phyloP scores from a whole-genome alignment of 306 rosid genomes.

The Vachellia collinsii region DNA sequence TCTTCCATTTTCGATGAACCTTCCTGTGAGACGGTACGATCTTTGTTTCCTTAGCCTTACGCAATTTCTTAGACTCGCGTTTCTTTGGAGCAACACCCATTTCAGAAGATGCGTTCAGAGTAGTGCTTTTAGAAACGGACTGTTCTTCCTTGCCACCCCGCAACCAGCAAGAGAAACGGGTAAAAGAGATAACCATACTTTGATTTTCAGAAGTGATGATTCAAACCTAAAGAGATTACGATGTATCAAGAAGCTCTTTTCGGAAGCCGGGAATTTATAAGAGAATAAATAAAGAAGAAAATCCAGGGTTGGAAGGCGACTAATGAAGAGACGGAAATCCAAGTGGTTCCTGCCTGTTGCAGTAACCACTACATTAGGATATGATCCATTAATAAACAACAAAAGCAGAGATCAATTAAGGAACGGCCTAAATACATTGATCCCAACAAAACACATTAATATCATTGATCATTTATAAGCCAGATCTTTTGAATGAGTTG shows the following conservation, averaged over 20 bases:
- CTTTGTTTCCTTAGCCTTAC: slow-evolving; percentile 60
- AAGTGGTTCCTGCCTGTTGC: slow-evolving; percentile 76
- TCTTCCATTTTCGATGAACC: slow-evolving; percentile 68
- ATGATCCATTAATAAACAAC: slow-evolving; percentile 43
- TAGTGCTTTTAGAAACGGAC: slow-evolving; percentile 51
- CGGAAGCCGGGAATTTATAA: slow-evolving; percentile 33
- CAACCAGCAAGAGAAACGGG: slow-evolving; percentile 73
- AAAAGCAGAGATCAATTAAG: slow-evolving; percentile 32
- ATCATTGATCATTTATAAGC: slow-evolving; percentile 28
- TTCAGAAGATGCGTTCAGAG: slow-evolving; percentile 62
- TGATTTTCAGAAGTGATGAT: slow-evolving; percentile 21
- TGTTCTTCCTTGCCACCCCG: slow-evolving; percentile 82
- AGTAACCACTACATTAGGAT: slow-evolving; percentile 67
- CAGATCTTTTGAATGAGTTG: neutral
- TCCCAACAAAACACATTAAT: slow-evolving; percentile 37
- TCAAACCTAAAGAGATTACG: slow-evolving; percentile 22
- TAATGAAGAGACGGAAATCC: slow-evolving; percentile 39
- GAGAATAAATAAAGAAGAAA: slow-evolving; percentile 34
- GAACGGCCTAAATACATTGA: slow-evolving; percentile 39
- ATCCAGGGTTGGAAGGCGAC: slow-evolving; percentile 37
- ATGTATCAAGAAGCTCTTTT: slow-evolving; percentile 28
- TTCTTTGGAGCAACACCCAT: slow-evolving; percentile 59
- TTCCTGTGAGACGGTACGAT: slow-evolving; percentile 56
- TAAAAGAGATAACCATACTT: slow-evolving; percentile 76
- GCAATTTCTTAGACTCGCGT: slow-evolving; percentile 61